Conservation (phyloP, 352 stramenopile species). For the Globisporangium paroecandrum region DNA sequence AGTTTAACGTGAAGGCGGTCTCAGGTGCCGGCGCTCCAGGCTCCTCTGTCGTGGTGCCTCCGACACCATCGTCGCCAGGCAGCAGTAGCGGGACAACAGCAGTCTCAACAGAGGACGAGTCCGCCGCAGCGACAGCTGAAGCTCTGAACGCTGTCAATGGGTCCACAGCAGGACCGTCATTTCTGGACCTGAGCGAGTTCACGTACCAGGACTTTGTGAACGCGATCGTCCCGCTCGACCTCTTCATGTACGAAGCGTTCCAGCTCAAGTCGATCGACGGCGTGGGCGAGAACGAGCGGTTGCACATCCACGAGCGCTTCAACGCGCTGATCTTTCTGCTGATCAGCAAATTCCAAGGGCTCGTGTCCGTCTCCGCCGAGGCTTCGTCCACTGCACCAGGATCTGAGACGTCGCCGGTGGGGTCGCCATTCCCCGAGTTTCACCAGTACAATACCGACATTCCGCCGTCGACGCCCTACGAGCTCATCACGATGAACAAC, state of each 20-base stretch:
- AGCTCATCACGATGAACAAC: constrained; percentile 50
- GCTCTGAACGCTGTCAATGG: neutral
- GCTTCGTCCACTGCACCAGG: constrained; percentile 21
- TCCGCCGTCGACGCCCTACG: constrained; percentile 45
- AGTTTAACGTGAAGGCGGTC: constrained; percentile 45
- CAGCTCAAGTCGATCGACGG: constrained; percentile 46
- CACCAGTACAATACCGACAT: constrained; percentile 41
- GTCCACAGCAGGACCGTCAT: constrained; percentile 3
- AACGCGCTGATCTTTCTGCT: constrained; percentile 35
- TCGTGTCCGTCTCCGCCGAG: constrained; percentile 34
- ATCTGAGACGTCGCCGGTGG: neutral
- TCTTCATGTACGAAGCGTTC: constrained; percentile 63
- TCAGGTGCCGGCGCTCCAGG: neutral
- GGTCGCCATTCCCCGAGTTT: constrained; percentile 27
- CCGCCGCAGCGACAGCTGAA: neutral
- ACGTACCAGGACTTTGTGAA: constrained; percentile 53
- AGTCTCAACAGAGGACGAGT: constrained; percentile 4
- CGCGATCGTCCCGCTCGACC: constrained; percentile 39
- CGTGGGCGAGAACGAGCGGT: constrained; percentile 33
- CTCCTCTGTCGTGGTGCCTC: neutral
- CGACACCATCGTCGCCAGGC: neutral
- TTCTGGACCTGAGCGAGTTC: constrained; percentile 36
- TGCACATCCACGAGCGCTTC: constrained; percentile 38
- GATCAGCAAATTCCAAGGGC: constrained; percentile 36
- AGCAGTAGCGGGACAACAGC: neutral